Evolutionary conservation across 768 basidiomycete species (phyloP).

Genomic region (Mycena venus): DNA sequence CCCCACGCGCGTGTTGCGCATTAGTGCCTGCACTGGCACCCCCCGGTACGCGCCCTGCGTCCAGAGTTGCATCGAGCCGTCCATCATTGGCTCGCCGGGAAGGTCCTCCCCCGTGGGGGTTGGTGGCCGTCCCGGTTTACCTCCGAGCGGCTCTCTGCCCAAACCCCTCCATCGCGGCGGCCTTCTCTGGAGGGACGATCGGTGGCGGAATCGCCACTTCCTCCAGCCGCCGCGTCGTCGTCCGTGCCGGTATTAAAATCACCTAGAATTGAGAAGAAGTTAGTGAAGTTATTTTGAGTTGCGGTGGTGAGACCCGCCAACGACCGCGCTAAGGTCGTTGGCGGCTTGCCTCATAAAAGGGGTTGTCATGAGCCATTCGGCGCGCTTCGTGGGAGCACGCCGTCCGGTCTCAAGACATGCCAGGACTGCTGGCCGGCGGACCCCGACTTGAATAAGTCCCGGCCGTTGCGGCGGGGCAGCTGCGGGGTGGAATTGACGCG

Average conservation of each 20-base stretch:
- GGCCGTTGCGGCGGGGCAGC: constrained; percentile 18
- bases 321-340: constrained; percentile 1
- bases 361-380: not conserved
- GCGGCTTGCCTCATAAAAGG: not conserved
- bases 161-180: not conserved
- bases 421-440: constrained; percentile 30
- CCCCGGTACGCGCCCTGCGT: not conserved
- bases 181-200: not conserved
- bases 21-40: not conserved
- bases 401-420: not conserved
- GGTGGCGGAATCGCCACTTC: not conserved
- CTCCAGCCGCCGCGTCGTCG: too few relatives aligned
- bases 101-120: not conserved
- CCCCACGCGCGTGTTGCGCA: not conserved
- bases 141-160: not conserved
- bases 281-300: not conserved
- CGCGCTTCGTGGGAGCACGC: not conserved
- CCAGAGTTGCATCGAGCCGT: constrained; percentile 7
- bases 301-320: not conserved
- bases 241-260: not conserved
- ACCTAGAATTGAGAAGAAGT: not conserved
- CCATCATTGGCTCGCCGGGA: constrained; percentile 6
- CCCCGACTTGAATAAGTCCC: constrained; percentile 21
- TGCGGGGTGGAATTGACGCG: not conserved
- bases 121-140: not conserved